Base-by-base conservation (phyloP, 2,329 filamentous ascomycete species). In the Boeremia lycopersici region DNA sequence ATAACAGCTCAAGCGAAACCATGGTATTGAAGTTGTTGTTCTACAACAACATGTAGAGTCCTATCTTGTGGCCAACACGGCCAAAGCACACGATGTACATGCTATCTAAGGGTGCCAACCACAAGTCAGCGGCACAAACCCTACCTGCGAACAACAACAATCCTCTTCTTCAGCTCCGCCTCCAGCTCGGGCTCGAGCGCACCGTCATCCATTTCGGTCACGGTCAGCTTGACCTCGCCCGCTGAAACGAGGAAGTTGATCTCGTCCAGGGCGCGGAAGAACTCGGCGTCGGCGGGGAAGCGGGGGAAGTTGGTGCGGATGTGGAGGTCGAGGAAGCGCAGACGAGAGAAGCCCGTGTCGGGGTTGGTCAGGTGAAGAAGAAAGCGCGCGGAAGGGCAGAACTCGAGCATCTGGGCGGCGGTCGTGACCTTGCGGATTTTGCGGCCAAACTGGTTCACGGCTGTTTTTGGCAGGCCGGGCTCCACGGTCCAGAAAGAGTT, bases 301-400 rank as follows among this genome's bases (percentile, higher is more conserved):
- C n/a, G 12, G 12, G 28, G n/a, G 30, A 60, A 59, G 17, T 56
- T 23, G 2, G 43, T 19, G 23, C 28, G 11, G 11, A 64, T 49
- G 42, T 50, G 38, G 6, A 66, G 44, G 0, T 60, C 45, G 2
- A 66, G 51, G 9, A 34, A 17, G 11, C 34, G 17, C 3, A 66
- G 46, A 9, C 36, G 40, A 9, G 15, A 41, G 13, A 25, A 60
- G 55, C 19, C 57, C 45, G 5, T 48, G 30, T 28, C 9, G 11
- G 43, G 10, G 11, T 40, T 15, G 6, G 58, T 59, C 30, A 66
- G 53, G 11, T 30, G n/a, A 3, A 19, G 41, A 5, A 66, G 52
- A 5, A 52, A 30, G 17, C 51, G 55, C 4, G 60, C 62, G 15
- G 51, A 54, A 6, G 53, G 55, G 28, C 49, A 63, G 53, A 46